These are phyloP conservation scores for Neonectria ditissima DNA, from an alignment of 2,329 filamentous ascomycete genomes.

Conservation along the genomic window DNA sequence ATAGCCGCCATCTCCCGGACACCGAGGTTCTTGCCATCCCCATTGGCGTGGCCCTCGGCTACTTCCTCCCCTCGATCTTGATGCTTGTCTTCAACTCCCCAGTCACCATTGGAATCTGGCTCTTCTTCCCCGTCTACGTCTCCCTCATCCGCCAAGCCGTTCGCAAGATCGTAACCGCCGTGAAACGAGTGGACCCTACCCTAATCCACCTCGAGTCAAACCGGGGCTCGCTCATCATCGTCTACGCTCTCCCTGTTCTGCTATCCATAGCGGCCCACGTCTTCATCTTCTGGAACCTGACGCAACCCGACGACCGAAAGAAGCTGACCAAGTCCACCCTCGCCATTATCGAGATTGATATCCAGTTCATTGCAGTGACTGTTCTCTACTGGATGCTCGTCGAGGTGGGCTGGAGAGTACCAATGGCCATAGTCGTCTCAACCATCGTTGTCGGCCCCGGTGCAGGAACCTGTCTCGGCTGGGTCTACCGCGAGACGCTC, in stretches of 20 bases:
- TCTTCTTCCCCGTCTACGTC: slow-evolving; percentile 65
- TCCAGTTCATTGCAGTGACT: slow-evolving; percentile 58
- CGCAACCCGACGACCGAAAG: slow-evolving; percentile 57
- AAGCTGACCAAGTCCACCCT: slow-evolving; percentile 63
- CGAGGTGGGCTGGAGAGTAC: slow-evolving; percentile 60
- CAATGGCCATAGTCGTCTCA: slow-evolving; percentile 47
- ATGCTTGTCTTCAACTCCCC: slow-evolving; percentile 59
- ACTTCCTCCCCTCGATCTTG: slow-evolving; percentile 57
- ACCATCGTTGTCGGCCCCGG: slow-evolving; percentile 53
- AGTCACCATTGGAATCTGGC: slow-evolving; percentile 57
- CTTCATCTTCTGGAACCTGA: slow-evolving; percentile 55
- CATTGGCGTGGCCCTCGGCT: slow-evolving; percentile 60
- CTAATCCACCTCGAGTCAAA: slow-evolving; percentile 59
- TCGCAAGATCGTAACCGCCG: slow-evolving; percentile 43
- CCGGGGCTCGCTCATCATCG: slow-evolving; percentile 50
- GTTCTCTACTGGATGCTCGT: slow-evolving; percentile 66
- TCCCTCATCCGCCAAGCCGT: slow-evolving; percentile 55
- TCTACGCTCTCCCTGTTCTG: slow-evolving; percentile 60
- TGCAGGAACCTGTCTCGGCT: slow-evolving; percentile 53
- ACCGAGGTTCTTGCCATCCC: slow-evolving; percentile 70
- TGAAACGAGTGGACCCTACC: slow-evolving; percentile 43
- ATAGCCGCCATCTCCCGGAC: slow-evolving; percentile 54
- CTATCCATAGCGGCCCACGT: slow-evolving; percentile 58
- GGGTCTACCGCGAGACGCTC: slow-evolving; percentile 55
- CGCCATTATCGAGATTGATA: slow-evolving; percentile 61